These are phyloP conservation scores for Coemansia sp. DNA, from an alignment of 192 early-diverging fungal species.

Conservation along the genomic window DNA sequence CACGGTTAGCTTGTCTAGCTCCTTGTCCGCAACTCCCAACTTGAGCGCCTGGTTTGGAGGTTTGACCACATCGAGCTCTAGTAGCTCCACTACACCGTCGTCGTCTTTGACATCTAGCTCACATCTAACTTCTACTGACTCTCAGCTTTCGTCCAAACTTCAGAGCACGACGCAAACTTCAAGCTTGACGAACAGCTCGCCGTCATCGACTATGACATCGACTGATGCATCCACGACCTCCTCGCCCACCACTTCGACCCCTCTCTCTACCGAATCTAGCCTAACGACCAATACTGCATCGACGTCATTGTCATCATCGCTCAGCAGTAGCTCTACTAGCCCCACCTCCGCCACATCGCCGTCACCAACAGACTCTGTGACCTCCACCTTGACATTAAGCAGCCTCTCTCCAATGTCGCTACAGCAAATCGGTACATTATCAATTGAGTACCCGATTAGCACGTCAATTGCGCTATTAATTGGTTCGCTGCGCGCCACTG, in stretches of 20 bases:
- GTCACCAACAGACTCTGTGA: not conserved
- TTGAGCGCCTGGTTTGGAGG: not conserved
- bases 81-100: not conserved
- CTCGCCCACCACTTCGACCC: not conserved
- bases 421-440: constrained; percentile 22
- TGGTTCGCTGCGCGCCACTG: constrained; percentile 1
- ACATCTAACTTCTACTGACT: too few relatives aligned
- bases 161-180: not conserved
- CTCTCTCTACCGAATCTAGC: not conserved
- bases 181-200: not conserved
- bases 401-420: constrained; percentile 9
- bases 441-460: constrained; percentile 23
- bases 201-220: not conserved
- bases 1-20: constrained; percentile 3
- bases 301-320: not conserved
- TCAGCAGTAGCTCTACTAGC: not conserved
- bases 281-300: not conserved
- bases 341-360: not conserved
- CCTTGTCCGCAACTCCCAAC: not conserved
- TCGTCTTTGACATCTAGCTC: not conserved
- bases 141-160: not conserved
- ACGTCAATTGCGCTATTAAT: constrained; percentile 32
- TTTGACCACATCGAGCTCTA: not conserved
- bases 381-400: not conserved
- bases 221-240: not conserved